These are phyloP conservation scores for Saitozyma sp. DNA, from an alignment of 768 basidiomycete species.

Conservation along the genomic window DNA sequence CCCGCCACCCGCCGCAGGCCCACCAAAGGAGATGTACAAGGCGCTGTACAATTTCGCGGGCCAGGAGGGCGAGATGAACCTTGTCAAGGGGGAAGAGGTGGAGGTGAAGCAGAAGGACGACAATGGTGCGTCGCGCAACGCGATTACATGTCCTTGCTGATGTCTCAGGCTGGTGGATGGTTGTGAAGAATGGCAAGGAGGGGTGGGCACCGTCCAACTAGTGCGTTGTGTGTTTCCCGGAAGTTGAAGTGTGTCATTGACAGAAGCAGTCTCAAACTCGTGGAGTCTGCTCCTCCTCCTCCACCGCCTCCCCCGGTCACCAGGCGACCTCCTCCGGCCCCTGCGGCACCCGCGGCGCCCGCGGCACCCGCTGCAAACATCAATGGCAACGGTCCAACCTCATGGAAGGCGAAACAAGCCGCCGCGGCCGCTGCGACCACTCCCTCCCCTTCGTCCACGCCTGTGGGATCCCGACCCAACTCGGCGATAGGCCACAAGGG, in stretches of 20 bases:
- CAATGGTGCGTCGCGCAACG: constrained; percentile 59
- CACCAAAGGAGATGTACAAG: constrained; percentile 73
- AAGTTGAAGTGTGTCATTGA: neutral
- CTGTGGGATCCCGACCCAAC: constrained; percentile 47
- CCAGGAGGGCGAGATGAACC: constrained; percentile 84
- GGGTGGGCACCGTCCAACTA: constrained; percentile 86
- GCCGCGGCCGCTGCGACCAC: constrained; percentile 14
- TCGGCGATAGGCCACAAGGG: constrained; percentile 45
- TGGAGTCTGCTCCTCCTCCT: constrained; percentile 65
- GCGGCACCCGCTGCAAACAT: constrained; percentile 16
- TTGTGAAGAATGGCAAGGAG: constrained; percentile 75
- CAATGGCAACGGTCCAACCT: constrained; percentile 20
- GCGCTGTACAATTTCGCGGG: constrained; percentile 88
- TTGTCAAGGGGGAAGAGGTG: constrained; percentile 87
- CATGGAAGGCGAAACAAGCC: constrained; percentile 13
- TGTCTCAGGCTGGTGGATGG: constrained; percentile 83
- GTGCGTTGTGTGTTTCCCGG: constrained; percentile 24
- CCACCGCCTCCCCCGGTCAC: constrained; percentile 66
- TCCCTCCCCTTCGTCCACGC: constrained; percentile 59
- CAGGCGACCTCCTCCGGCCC: constrained; percentile 56
- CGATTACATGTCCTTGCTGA: constrained; percentile 1
- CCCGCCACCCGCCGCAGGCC: constrained; percentile 61
- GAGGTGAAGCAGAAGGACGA: constrained; percentile 89
- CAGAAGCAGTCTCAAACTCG: constrained; percentile 63
- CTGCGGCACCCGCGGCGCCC: constrained; percentile 55